Evolutionary conservation across 176 grass and related monocot genomes (phyloP), one percentile per base, ranked within the genome.

Genomic region (Juncus effusus): DNA sequence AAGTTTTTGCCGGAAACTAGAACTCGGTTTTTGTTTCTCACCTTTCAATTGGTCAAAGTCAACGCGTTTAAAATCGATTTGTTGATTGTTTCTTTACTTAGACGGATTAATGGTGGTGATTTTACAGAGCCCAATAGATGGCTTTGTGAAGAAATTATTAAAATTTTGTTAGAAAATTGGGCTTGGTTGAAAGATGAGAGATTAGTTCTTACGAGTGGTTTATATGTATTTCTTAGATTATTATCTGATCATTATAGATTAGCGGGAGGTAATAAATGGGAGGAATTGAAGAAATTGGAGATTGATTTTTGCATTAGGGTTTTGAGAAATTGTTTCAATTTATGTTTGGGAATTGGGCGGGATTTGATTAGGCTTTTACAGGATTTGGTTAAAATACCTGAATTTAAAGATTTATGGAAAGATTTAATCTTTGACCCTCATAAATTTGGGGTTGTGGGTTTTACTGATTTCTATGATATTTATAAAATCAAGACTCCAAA

Each of bases 361-460:
- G 93, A 92, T 49, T 82, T 92, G 0, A 78, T 89, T 60, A 84
- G 93, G 57, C 75, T 70, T 16, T 82, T 97, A 36, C 88, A 92
- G 13, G 93, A 97, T 12, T 38, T 89, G 67, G 51, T 74, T n/a
- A 73, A 79, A 4, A 69, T 89, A 60, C 83, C 85, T 49, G 88
- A 89, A 54, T 92, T 97, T 73, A 84, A 73, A 50, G 49, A 51
- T 13, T 36, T 97, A 36, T 92, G 93, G 85, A 80, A 72, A 42
- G 82, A 92, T 45, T 65, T 75, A 2, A 41, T 89, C 2, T 3
- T 37, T 64, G 63, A 38, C 16, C 72, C 14, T 7, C 10, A 2
- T 2, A 40, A 7, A 2, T 77, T 83, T 51, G 51, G 58, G 10
- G 67, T 67, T 16, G 15, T 15, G 53, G 51, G 42, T 7, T 82